Base-by-base conservation (phyloP, 1,284 basidiomycete species). In the Thelephora terrestris region DNA sequence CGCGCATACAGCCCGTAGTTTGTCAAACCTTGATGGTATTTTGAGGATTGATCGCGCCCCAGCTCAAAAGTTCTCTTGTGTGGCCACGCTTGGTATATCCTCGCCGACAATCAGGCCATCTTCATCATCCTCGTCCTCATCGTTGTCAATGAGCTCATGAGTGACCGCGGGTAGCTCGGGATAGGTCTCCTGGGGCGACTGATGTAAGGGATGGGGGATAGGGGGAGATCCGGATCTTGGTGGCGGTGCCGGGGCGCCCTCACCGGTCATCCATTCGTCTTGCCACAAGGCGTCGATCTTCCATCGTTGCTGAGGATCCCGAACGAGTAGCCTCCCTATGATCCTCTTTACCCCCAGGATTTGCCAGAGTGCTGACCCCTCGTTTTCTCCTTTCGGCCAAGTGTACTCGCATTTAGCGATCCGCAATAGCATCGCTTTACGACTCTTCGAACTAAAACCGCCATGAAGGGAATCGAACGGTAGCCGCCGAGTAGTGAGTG, bases 351-450 rank as follows among this genome's bases (percentile, higher is more conserved):
- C 68, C 3, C 72, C 74, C n/a, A 60, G 62, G 47, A 73, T 75
- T 34, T 60, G 58, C 38, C 70, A 71, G n/a, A 80, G 66, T 21
- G 51, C 56, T 4, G 52, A 45, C 7, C 58, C 23, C 37, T 37
- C 50, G 32, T 52, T 51, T 32, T 32, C 29, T 32, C 14, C 5
- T 14, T 57, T 68, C 17, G 83, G 86, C 86, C 85, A 91, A 38
- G 68, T 61, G 62, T 81, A 91, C 57, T 86, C 81, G 42, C 80
- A 85, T 58, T 80, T 77, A 4, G 87, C 88, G 57, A 93, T 91
- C 49, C 78, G 73, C 71, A 88, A 78, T 56, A 91, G 65, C 71
- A 78, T 75, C 48, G 67, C 69, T 52, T 73, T 64, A 51, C 78
- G 57, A 47, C 62, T 63, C 63, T 68, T 47, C 55, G 60, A 45